These are phyloP conservation scores for Starmerella scarabaei DNA, from an alignment of 805 yeast species.

Conservation along the genomic window DNA sequence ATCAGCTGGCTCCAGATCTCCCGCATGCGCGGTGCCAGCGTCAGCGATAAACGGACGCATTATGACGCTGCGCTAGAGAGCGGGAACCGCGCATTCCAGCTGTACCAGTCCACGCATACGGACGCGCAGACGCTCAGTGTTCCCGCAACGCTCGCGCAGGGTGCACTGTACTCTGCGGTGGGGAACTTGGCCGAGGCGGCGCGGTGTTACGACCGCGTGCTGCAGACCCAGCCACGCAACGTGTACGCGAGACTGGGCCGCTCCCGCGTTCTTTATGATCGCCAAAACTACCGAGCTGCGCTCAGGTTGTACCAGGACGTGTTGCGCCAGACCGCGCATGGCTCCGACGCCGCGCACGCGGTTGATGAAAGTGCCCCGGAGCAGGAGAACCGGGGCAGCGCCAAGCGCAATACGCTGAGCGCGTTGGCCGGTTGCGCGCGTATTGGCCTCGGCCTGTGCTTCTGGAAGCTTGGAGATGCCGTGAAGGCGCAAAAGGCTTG, in stretches of 20 bases:
- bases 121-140: slow-evolving; percentile 23
- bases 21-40: slow-evolving; percentile 25
- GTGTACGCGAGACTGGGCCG: slow-evolving; percentile 68
- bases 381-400: not conserved
- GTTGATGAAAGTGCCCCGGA: slow-evolving; percentile 36
- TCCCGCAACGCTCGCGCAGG: slow-evolving; percentile 50
- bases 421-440: slow-evolving; percentile 42
- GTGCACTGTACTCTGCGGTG: slow-evolving; percentile 45
- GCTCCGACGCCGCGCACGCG: slow-evolving; percentile 28
- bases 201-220: slow-evolving; percentile 50
- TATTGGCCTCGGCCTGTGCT: slow-evolving; percentile 87
- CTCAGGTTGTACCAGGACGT: slow-evolving; percentile 75
- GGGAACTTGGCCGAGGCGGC: slow-evolving; percentile 60
- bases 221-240: slow-evolving; percentile 40
- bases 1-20: slow-evolving; percentile 53
- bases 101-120: slow-evolving; percentile 35
- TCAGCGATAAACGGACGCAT: slow-evolving; percentile 13
- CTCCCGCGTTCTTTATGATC: slow-evolving; percentile 65
- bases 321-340: slow-evolving; percentile 52
- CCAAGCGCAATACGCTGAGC: not conserved
- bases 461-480: slow-evolving; percentile 73
- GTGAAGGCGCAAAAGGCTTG: slow-evolving; percentile 69
- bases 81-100: slow-evolving; percentile 30
- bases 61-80: slow-evolving; percentile 34
- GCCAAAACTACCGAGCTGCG: slow-evolving; percentile 59